Evolutionary conservation across 1,284 basidiomycete genomes (phyloP).

Genomic region (Malassezia dermatis): DNA sequence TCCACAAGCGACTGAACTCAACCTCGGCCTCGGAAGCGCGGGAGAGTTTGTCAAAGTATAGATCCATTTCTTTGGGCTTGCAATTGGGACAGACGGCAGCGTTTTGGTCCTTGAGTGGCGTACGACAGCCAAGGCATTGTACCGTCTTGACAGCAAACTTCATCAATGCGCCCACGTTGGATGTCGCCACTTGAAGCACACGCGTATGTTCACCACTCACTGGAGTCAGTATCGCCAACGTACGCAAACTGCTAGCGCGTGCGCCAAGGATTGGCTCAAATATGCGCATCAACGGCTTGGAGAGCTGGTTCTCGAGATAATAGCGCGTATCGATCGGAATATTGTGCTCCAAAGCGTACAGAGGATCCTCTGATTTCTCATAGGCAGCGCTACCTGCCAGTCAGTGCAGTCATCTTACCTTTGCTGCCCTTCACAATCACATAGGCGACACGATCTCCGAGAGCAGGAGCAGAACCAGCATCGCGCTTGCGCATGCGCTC

Average conservation of each 20-base stretch:
- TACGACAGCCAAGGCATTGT: slow-evolving; percentile 44
- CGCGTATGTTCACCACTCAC: slow-evolving; percentile 45
- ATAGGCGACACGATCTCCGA: slow-evolving; percentile 46
- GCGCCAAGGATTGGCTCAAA: slow-evolving; percentile 47
- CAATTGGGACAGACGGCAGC: slow-evolving; percentile 44
- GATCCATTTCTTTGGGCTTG: slow-evolving; percentile 31
- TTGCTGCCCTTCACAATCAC: slow-evolving; percentile 47
- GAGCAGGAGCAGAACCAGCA: slow-evolving; percentile 42
- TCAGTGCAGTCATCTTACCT: slow-evolving; percentile 11
- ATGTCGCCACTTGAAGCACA: slow-evolving; percentile 41
- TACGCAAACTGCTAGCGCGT: slow-evolving; percentile 30
- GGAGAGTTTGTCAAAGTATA: slow-evolving; percentile 42
- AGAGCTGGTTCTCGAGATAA: slow-evolving; percentile 47
- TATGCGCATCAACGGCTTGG: slow-evolving; percentile 46
- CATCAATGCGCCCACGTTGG: slow-evolving; percentile 45
- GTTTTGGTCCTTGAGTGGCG: slow-evolving; percentile 38
- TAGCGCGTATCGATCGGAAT: slow-evolving; percentile 48
- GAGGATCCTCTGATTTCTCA: slow-evolving; percentile 45
- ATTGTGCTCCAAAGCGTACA: slow-evolving; percentile 47
- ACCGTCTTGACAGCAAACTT: slow-evolving; percentile 47
- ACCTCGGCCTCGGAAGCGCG: slow-evolving; percentile 34
- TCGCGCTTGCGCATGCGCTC: slow-evolving; percentile 47
- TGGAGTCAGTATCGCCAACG: neutral
- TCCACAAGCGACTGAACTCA: slow-evolving; percentile 45
- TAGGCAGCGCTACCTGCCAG: slow-evolving; percentile 31